Percentiles rank a stretch among this genome's conserved stretches.
phyloP scores from a whole-genome alignment of 345 rosid genomes.

The Rhodamnia rubescens region DNA sequence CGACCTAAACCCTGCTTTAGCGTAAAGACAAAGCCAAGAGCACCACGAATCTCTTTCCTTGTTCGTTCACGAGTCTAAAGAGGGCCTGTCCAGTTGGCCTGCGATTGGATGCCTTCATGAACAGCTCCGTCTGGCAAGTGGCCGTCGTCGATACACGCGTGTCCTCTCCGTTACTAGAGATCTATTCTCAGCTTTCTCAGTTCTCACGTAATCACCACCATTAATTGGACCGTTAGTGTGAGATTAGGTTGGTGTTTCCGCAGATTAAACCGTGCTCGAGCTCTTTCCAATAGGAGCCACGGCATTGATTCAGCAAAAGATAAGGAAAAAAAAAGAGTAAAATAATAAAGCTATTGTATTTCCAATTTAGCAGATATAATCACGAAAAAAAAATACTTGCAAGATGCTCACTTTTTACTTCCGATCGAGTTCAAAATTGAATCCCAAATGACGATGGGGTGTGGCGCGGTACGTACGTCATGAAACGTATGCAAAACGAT shows the following conservation, averaged over 20 bases:
- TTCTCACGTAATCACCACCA: background rate
- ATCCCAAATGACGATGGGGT: background rate
- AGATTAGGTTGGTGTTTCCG: background rate
- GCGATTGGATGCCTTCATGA: background rate
- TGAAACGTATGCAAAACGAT: background rate
- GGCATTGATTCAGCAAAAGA: background rate
- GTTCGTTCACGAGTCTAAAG: background rate
- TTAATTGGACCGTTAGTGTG: background rate
- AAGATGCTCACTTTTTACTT: background rate
- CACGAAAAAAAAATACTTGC: background rate
- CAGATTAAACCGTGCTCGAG: background rate
- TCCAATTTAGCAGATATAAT: background rate
- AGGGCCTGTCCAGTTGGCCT: background rate
- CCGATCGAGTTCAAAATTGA: background rate
- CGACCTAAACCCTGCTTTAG: background rate
- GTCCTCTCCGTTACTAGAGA: background rate
- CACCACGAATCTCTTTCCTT: background rate
- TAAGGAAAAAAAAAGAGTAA: too few species aligned
- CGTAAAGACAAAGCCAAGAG: background rate
- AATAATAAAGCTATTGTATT: background rate
- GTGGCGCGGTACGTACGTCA: background rate
- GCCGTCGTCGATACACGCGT: accelerated
- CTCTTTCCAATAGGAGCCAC: background rate
- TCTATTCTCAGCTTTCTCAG: background rate
- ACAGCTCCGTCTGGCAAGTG: background rate